These are phyloP conservation scores for Cutaneotrichosporon sp. DNA, from an alignment of 1,284 basidiomycete genomes.

Conservation along the genomic window DNA sequence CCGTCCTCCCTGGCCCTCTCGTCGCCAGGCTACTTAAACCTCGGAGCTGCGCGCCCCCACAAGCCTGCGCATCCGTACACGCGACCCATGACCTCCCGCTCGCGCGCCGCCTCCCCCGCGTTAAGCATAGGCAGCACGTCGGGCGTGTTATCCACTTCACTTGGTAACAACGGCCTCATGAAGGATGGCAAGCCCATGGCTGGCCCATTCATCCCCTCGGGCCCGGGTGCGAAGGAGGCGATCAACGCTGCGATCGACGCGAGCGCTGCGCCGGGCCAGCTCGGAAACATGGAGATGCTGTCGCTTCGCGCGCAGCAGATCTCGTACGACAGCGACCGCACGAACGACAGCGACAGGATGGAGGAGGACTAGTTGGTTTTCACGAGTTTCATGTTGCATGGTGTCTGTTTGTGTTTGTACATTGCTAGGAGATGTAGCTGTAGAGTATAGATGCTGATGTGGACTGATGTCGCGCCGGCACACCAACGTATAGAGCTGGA, in stretches of 20 bases:
- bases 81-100: conserved; percentile 40
- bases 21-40: conserved; percentile 20
- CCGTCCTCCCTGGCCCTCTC: conserved; percentile 28
- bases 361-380: conserved; percentile 11
- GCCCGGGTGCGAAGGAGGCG: conserved; percentile 22
- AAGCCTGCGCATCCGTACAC: conserved; percentile 36
- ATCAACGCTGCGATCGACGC: conserved; percentile 16
- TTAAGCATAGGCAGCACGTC: conserved; percentile 43
- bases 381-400: neutral
- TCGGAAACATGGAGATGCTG: conserved; percentile 45
- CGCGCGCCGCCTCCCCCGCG: conserved; percentile 46
- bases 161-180: conserved; percentile 26
- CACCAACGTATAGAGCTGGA: too few species aligned
- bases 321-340: neutral
- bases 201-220: conserved; percentile 36
- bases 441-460: neutral
- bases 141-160: conserved; percentile 34
- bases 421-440: conserved; percentile 5
- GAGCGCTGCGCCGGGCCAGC: conserved; percentile 25
- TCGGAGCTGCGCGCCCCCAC: conserved; percentile 8
- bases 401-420: neutral
- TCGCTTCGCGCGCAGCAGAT: conserved; percentile 23
- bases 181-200: conserved; percentile 22
- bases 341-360: conserved; percentile 3
- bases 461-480: too few species aligned